These are phyloP conservation scores for Pontederia crassipes DNA, from an alignment of 176 grass and related monocot genomes.

Conservation along the genomic window DNA sequence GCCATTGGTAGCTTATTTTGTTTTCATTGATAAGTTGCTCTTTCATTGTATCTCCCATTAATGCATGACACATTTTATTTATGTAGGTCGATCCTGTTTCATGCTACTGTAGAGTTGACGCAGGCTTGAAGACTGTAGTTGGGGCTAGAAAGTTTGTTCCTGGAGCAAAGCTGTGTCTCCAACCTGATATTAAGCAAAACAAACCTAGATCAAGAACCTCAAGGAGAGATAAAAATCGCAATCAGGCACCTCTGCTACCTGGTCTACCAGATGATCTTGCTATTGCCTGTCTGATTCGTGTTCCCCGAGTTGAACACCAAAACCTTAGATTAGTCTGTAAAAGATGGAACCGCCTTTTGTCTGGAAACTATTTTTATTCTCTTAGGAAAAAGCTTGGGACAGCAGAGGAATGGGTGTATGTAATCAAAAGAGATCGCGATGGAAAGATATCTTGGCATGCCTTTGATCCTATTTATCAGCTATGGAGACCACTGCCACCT, in stretches of 20 bases:
- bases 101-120: slow-evolving; percentile 78
- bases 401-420: slow-evolving; percentile 85
- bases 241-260: slow-evolving; percentile 62
- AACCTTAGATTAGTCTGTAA: slow-evolving; percentile 66
- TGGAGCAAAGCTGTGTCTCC: slow-evolving; percentile 69
- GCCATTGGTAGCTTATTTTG: too few species aligned
- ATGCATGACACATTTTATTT: too few species aligned
- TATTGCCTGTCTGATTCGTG: slow-evolving; percentile 71
- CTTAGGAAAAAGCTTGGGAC: slow-evolving; percentile 58
- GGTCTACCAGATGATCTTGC: slow-evolving; percentile 91
- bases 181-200: slow-evolving; percentile 67
- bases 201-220: slow-evolving; percentile 43
- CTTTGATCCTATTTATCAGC: slow-evolving; percentile 66
- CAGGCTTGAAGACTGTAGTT: slow-evolving; percentile 75
- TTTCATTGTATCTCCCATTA: too few species aligned
- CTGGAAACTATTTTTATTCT: slow-evolving; percentile 83
- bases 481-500: slow-evolving; percentile 81
- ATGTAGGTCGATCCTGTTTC: slow-evolving; percentile 67
- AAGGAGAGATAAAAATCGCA: slow-evolving; percentile 44
- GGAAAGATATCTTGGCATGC: slow-evolving; percentile 82
- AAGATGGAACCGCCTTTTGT: slow-evolving; percentile 63
- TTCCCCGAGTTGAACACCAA: slow-evolving; percentile 51
- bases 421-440: slow-evolving; percentile 75
- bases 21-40: too few species aligned
- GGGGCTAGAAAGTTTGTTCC: slow-evolving; percentile 75